Evolutionary conservation across 2,329 filamentous ascomycete species (phyloP).

Genomic region (Xylaria sp.): DNA sequence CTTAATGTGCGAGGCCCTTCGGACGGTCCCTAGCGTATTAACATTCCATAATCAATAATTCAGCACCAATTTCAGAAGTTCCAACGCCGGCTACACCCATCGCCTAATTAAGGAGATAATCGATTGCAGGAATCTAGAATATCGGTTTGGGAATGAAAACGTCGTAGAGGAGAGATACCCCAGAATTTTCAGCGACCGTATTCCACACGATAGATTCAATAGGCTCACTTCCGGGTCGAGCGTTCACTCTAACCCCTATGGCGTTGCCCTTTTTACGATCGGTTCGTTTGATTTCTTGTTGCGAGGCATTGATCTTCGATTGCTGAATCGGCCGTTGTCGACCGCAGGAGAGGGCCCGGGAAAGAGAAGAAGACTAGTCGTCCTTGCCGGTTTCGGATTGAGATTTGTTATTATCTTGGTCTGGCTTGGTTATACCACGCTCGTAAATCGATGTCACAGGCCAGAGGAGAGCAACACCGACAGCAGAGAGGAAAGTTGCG

Average conservation of each 20-base stretch:
- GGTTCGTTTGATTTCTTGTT: not conserved
- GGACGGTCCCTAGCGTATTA: not conserved
- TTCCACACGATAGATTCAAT: not conserved
- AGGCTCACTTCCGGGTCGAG: not conserved
- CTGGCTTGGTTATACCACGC: not conserved
- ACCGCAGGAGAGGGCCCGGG: too few relatives aligned
- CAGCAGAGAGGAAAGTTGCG: conserved; percentile 71
- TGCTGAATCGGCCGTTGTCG: not conserved
- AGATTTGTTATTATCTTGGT: not conserved
- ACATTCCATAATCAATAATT: not conserved
- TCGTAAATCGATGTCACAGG: conserved; percentile 35
- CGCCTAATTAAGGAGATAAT: not conserved
- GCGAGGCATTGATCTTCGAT: not conserved
- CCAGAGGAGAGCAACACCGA: conserved; percentile 60
- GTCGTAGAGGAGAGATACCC: not conserved
- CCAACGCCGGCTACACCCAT: not conserved
- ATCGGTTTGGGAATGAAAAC: not conserved
- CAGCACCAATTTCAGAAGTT: not conserved
- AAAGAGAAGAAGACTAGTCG: not conserved
- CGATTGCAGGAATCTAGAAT: not conserved
- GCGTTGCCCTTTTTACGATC: not conserved
- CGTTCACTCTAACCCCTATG: not conserved
- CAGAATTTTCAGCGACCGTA: not conserved
- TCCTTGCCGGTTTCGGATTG: not conserved
- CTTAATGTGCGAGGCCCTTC: not conserved